These are phyloP conservation scores for Botrytis pseudocinerea DNA, from an alignment of 2,329 filamentous ascomycete species.

Conservation along the genomic window DNA sequence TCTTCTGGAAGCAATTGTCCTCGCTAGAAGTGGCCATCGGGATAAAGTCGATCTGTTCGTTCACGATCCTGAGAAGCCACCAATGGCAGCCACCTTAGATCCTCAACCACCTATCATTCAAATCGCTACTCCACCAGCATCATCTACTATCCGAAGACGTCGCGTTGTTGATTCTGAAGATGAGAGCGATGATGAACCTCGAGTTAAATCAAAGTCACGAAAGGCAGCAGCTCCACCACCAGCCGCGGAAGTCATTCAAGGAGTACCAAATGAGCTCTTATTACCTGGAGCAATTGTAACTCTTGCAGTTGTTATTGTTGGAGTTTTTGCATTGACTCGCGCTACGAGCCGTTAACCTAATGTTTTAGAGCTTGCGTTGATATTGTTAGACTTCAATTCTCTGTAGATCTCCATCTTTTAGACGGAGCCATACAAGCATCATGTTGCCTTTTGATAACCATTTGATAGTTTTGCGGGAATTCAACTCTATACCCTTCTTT, in stretches of 20 bases:
- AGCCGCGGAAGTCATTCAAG: constrained; percentile 73
- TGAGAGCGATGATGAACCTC: constrained; percentile 50
- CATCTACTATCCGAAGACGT: constrained; percentile 51
- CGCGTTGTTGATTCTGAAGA: constrained; percentile 51
- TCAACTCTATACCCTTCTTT: constrained; percentile 23
- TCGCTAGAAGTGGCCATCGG: constrained; percentile 72
- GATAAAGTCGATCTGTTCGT: constrained; percentile 98
- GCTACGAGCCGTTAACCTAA: constrained; percentile 50
- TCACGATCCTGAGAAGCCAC: constrained; percentile 88
- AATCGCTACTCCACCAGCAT: constrained; percentile 51
- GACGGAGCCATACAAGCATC: constrained; percentile 20
- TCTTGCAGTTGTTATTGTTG: constrained; percentile 90
- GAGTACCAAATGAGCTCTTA: constrained; percentile 90
- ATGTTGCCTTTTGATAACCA: constrained; percentile 21
- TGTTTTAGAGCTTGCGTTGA: constrained; percentile 21
- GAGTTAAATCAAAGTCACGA: constrained; percentile 44
- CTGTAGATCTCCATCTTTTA: constrained; percentile 16
- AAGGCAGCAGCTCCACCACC: constrained; percentile 40
- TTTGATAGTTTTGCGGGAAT: constrained; percentile 24
- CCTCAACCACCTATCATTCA: constrained; percentile 55
- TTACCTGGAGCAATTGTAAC: constrained; percentile 93
- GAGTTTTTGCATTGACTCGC: constrained; percentile 86
- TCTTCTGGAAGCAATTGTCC: constrained; percentile 81
- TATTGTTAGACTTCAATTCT: constrained; percentile 28
- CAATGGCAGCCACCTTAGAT: constrained; percentile 65